Evolutionary conservation across 2,329 filamentous ascomycete species (phyloP).

Genomic region (Paecilomyces dactylethromorphus): DNA sequence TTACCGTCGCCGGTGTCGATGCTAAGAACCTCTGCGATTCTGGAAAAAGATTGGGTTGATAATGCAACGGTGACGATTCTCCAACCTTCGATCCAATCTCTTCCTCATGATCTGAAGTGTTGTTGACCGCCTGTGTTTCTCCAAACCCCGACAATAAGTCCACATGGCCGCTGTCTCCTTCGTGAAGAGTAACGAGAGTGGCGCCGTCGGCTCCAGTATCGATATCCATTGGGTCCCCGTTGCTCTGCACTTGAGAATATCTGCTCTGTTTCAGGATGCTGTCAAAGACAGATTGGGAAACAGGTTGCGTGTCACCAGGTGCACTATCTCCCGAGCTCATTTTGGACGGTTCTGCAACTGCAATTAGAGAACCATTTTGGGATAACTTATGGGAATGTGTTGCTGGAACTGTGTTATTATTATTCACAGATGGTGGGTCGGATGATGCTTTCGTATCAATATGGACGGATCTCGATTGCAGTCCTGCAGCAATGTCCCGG

Average conservation of each 20-base stretch:
- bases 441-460: slow-evolving; percentile 1
- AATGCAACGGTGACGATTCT: slow-evolving; percentile 31
- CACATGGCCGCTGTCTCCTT: slow-evolving; percentile 39
- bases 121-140: slow-evolving; percentile 13
- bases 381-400: not conserved
- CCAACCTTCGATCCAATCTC: slow-evolving; percentile 23
- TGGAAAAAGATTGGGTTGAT: slow-evolving; percentile 35
- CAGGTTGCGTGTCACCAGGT: slow-evolving; percentile 37
- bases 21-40: slow-evolving; percentile 41
- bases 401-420: slow-evolving; percentile 2
- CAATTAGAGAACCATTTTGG: slow-evolving; percentile 11
- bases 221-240: slow-evolving; percentile 5
- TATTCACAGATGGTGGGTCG: not conserved
- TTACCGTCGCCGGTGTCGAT: slow-evolving; percentile 34
- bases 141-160: slow-evolving; percentile 36
- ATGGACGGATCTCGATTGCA: slow-evolving; percentile 3
- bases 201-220: slow-evolving; percentile 21
- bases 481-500: slow-evolving; percentile 5
- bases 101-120: slow-evolving; percentile 47
- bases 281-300: slow-evolving; percentile 40
- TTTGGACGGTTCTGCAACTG: slow-evolving; percentile 17
- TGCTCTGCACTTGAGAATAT: slow-evolving; percentile 12
- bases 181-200: slow-evolving; percentile 31
- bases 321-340: slow-evolving; percentile 29
- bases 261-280: slow-evolving; percentile 31